These are phyloP conservation scores for Globisporangium megalacanthum DNA, from an alignment of 352 stramenopile species.

Conservation along the genomic window DNA sequence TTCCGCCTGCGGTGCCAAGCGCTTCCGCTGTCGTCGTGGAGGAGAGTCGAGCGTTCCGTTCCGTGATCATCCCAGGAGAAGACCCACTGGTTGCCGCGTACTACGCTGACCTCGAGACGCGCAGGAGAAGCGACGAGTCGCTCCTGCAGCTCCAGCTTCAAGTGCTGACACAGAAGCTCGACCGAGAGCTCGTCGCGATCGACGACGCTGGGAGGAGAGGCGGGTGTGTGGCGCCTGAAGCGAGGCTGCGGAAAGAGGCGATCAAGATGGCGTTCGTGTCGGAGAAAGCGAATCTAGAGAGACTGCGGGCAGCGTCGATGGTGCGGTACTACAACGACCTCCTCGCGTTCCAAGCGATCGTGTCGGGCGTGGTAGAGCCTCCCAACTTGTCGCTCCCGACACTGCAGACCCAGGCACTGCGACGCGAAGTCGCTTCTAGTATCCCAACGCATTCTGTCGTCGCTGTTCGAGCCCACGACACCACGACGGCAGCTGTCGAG, in stretches of 20 bases:
- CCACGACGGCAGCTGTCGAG: background rate
- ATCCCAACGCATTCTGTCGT: too few species aligned
- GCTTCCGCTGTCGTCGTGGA: too few species aligned
- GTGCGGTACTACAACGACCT: conserved; percentile 65
- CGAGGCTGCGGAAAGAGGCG: conserved; percentile 26
- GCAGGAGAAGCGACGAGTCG: conserved; percentile 44
- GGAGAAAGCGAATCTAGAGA: conserved; percentile 51
- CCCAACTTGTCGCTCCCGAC: background rate
- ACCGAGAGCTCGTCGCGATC: conserved; percentile 23
- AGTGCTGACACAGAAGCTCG: conserved; percentile 33
- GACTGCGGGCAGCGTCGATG: conserved; percentile 40
- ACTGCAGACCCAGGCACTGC: background rate
- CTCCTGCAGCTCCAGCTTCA: conserved; percentile 39
- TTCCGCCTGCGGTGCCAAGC: too few species aligned
- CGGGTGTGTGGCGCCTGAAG: conserved; percentile 7
- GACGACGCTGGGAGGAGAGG: conserved; percentile 5
- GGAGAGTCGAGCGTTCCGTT: too few species aligned
- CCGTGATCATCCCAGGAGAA: background rate
- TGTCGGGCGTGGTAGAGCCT: conserved; percentile 1
- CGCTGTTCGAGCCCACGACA: background rate
- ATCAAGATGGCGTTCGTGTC: conserved; percentile 38
- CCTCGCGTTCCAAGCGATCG: conserved; percentile 40
- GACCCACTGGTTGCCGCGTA: conserved; percentile 21
- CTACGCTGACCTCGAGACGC: conserved; percentile 36
- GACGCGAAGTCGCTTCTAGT: background rate